Evolutionary conservation across 805 yeast genomes (phyloP).

Genomic region (Hyphopichia homilentoma): DNA sequence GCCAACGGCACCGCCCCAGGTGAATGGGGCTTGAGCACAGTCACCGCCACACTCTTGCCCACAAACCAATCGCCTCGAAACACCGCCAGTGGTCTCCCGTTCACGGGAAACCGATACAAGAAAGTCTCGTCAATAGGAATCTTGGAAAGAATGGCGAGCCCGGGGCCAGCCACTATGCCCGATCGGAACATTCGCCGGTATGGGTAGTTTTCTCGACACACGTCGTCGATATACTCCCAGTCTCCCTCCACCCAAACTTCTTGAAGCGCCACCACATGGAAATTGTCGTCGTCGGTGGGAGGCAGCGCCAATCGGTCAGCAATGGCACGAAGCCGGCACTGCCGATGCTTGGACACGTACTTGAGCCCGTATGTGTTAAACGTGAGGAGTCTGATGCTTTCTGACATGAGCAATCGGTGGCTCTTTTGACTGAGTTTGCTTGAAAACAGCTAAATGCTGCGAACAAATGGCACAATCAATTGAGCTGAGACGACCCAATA

Average conservation of each 20-base stretch:
- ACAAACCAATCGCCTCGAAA: slow-evolving; percentile 97
- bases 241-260: slow-evolving; percentile 90
- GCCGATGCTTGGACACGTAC: slow-evolving; percentile 69
- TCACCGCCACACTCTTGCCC: slow-evolving; percentile 83
- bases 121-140: slow-evolving; percentile 79
- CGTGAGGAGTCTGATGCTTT: slow-evolving; percentile 57
- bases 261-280: slow-evolving; percentile 89
- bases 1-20: slow-evolving; percentile 59
- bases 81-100: slow-evolving; percentile 92
- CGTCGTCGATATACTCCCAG: slow-evolving; percentile 59
- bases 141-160: slow-evolving; percentile 78
- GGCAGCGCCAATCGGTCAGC: slow-evolving; percentile 55
- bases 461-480: no score
- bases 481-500: no score
- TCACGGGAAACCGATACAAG: slow-evolving; percentile 81
- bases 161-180: slow-evolving; percentile 92
- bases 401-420: no score
- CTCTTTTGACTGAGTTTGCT: neutral
- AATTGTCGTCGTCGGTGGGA: slow-evolving; percentile 32
- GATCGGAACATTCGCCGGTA: slow-evolving; percentile 68
- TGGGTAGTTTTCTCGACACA: slow-evolving; percentile 50
- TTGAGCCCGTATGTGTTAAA: slow-evolving; percentile 90
- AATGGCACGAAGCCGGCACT: slow-evolving; percentile 64
- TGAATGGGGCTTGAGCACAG: slow-evolving; percentile 51
- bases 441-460: no score